Percentiles rank a stretch among this genome's conserved stretches.
Conservation (phyloP, 257 asterid species). For the Vinca minor region DNA sequence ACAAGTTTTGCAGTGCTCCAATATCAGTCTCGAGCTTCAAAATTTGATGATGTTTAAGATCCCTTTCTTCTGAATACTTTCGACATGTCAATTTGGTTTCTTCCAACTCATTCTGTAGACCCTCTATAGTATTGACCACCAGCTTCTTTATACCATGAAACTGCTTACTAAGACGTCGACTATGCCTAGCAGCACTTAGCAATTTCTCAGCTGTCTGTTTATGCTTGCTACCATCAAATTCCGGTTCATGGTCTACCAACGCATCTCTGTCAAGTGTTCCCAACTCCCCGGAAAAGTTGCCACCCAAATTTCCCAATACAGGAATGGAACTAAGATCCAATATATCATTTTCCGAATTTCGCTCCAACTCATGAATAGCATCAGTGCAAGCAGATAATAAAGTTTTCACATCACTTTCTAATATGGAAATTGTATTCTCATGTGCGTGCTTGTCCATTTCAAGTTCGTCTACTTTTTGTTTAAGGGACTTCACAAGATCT, state of each 20-base stretch:
- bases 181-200: slow-evolving; percentile 42
- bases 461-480: slow-evolving; percentile 40
- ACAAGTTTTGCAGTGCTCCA: slow-evolving; percentile 36
- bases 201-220: slow-evolving; percentile 54
- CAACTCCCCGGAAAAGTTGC: slow-evolving; percentile 23
- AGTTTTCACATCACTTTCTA: slow-evolving; percentile 48
- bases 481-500: slow-evolving; percentile 39
- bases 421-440: slow-evolving; percentile 31
- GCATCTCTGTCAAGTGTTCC: slow-evolving; percentile 27
- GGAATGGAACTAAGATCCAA: slow-evolving; percentile 34
- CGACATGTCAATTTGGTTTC: slow-evolving; percentile 37
- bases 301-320: slow-evolving; percentile 31
- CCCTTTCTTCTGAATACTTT: slow-evolving; percentile 52
- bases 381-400: slow-evolving; percentile 58
- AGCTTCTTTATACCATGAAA: slow-evolving; percentile 34
- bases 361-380: slow-evolving; percentile 50
- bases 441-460: slow-evolving; percentile 46
- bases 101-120: slow-evolving; percentile 43
- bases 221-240: slow-evolving; percentile 31
- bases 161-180: slow-evolving; percentile 36
- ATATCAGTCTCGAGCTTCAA: slow-evolving; percentile 58
- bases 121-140: slow-evolving; percentile 31
- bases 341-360: slow-evolving; percentile 29
- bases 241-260: slow-evolving; percentile 16
- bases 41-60: too few species aligned